phyloP scores from a whole-genome alignment of 169 alveolate genomes.

The Prorocentrum cordatum region DNA sequence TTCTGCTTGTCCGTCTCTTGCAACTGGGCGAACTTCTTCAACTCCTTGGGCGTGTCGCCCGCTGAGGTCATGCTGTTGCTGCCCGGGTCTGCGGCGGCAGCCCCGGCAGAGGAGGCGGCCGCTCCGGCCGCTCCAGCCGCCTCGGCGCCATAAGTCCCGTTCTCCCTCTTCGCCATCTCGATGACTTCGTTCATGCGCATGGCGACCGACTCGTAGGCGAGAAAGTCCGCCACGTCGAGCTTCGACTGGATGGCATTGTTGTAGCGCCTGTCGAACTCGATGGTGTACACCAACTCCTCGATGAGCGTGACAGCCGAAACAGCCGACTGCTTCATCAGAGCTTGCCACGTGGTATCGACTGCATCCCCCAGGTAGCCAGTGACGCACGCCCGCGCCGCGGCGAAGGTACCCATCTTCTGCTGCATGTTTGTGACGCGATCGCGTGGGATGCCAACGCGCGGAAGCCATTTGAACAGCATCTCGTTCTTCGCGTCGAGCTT shows the following conservation, averaged over 20 bases:
- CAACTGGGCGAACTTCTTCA: background rate
- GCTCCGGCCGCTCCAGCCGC: conserved; percentile 11
- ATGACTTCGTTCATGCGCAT: background rate
- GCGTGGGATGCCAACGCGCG: background rate
- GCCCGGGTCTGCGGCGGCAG: background rate
- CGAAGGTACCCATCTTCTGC: background rate
- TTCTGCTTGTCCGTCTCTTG: background rate
- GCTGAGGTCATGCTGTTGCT: too few relatives aligned
- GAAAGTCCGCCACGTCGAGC: background rate
- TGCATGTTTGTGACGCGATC: background rate
- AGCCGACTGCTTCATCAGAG: background rate
- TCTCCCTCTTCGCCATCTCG: background rate
- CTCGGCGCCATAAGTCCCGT: background rate
- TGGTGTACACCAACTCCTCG: background rate
- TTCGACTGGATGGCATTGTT: background rate
- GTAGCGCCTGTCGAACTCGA: background rate
- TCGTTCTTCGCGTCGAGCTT: background rate
- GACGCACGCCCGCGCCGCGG: background rate
- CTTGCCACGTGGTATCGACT: background rate
- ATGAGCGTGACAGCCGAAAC: background rate
- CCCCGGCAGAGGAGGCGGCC: background rate
- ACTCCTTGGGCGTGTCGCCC: background rate
- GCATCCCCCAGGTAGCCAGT: background rate
- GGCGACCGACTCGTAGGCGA: background rate
- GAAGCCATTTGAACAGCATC: background rate